Evolutionary conservation across 139 green algal genomes (phyloP).

Genomic region (Edaphochlamys debaryana): DNA sequence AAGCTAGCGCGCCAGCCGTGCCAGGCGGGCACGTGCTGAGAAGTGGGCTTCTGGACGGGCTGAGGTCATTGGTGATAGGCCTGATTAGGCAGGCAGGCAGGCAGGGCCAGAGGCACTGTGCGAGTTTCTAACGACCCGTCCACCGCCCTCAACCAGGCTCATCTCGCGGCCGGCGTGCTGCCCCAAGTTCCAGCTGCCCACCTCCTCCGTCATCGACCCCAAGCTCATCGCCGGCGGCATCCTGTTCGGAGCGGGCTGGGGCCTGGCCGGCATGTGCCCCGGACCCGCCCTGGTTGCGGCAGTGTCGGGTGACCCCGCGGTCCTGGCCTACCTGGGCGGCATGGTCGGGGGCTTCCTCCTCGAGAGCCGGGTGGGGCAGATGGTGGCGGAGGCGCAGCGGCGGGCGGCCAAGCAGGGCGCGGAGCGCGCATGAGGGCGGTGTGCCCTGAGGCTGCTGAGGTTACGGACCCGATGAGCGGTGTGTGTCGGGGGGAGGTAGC

Average conservation of each 20-base stretch:
- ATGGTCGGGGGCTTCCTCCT: constrained; percentile 51
- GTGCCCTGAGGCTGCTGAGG: too few relatives aligned
- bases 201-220: constrained; percentile 60
- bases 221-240: constrained; percentile 72
- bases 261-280: constrained; percentile 80
- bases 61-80: too few relatives aligned
- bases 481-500: too few relatives aligned
- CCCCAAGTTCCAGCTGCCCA: constrained; percentile 57
- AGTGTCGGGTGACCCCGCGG: constrained; percentile 23
- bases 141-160: constrained; percentile 4
- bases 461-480: too few relatives aligned
- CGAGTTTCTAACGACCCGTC: too few relatives aligned
- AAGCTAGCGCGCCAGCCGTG: too few relatives aligned
- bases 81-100: too few relatives aligned
- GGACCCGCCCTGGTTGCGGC: constrained; percentile 73
- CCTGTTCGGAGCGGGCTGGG: constrained; percentile 86
- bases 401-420: too few relatives aligned
- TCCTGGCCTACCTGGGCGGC: constrained; percentile 38
- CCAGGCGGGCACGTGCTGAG: too few relatives aligned
- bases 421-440: too few relatives aligned
- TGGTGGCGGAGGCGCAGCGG: neutral
- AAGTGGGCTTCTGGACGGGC: too few relatives aligned
- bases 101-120: too few relatives aligned
- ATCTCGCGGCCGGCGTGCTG: constrained; percentile 13
- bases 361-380: neutral